Base-by-base conservation (phyloP, 164 flowering plant species). In the Annona squamosa region DNA sequence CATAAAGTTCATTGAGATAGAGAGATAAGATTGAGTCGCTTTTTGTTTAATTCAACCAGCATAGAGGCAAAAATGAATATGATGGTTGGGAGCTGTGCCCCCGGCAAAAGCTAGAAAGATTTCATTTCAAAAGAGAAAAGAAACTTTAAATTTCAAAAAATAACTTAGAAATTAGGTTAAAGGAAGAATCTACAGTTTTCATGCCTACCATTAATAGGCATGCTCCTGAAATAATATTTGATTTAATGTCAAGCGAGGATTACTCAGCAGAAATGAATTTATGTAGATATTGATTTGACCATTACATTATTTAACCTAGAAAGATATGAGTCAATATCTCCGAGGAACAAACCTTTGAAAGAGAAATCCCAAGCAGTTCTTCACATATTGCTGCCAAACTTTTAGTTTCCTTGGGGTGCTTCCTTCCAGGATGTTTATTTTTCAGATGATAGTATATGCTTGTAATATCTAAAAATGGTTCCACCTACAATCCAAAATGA, bases 351-450 rank as follows among this genome's bases (percentile, higher is more conserved):
- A 90, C 97, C 95, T 92, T 92, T 13, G 97, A 88, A 65, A 93
- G 91, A 69, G 85, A 81, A 74, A 86, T 72, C 41, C 90, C 91
- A 68, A 95, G 78, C 66, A 91, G 68, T 79, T 95, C 98, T 71
- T 80, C 70, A 74, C 97, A 95, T 46, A 95, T 89, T 44, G 87
- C 71, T 66, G 99, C 88, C 85, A 93, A 89, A 79, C 98, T 91
- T 83, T 91, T 91, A 26, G 69, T 81, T 46, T 87, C 83, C 76
- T 87, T 92, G 0, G 89, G 68, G 63, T 19, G 6, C 72, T 79
- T 86, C 78, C 86, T 87, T 72, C 88, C 90, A 0, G 26, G 59
- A 73, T 82, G 84, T 74, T 82, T 87, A 44, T 78, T 88, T 67
- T 82, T 90, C 69, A 90, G 76, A 78, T 74, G 72, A 78, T 80